Base-by-base conservation (phyloP, 768 basidiomycete genomes). In the Cubamyces sp. region DNA sequence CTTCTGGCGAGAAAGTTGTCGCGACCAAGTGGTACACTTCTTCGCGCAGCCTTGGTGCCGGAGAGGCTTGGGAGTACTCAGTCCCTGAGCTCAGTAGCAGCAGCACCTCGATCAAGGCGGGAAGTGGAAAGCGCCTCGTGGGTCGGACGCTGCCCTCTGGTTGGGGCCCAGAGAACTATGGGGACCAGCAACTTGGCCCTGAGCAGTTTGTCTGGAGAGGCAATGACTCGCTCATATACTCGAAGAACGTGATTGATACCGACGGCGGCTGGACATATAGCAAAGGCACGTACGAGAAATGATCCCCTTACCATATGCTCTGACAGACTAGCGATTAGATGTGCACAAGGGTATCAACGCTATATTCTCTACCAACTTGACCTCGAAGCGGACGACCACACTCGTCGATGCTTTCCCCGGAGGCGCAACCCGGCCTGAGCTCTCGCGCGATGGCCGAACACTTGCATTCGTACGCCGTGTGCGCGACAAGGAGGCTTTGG, bases 1-100 rank as follows among this genome's bases (percentile, higher is more conserved):
- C 88, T 3, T 84, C 83, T 11, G 87, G 87, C 1, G 66, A 72
- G 30, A 85, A 79, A 65, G 73, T 91, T 18, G 75, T 91, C 55
- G 87, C 88, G n/a, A 90, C 88, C 12, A 91, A 91, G 70, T 89
- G 89, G 88, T 90, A 89, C 64, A 89, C 85, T 25, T 84, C 84
- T 5, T 64, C 53, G 3, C 83, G 89, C 7, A 86, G 85, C 52
- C 76, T 90, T 34, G 87, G 86, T 39, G 88, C 87, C 1, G 88
- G 87, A 1, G 90, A 91, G 77, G 87, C 84, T 43, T 91, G 89
- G 90, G 80, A 84, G 69, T 91, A 86, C 62, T 49, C 72, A 6
- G 77, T 87, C 25, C 86, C 87, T 12, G 42, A 67, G 9, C 18
- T 37, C 4, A 60, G 30, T 18, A 34, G 37, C 1, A 25, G 43